A percentile compares a stretch with the other conserved stretches of the same genome.
Conservation (phyloP, 805 yeast genomes). For the Phaffomyces thermotolerans region DNA sequence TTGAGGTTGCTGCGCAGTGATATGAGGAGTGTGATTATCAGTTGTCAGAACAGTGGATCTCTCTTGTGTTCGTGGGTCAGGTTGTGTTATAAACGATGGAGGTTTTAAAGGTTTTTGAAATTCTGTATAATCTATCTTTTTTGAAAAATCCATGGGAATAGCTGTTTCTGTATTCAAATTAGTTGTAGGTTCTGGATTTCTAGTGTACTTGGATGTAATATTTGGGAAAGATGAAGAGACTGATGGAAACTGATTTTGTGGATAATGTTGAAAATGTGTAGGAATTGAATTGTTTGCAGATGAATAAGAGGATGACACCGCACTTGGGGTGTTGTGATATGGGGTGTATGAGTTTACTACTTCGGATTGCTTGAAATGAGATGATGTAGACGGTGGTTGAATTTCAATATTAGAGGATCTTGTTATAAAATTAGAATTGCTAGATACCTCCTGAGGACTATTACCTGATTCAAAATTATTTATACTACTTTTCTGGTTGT, state of each 20-base stretch:
- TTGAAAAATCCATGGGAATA: constrained; percentile 12
- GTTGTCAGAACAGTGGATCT: too few species aligned
- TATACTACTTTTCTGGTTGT: too few species aligned
- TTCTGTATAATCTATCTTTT: constrained; percentile 8
- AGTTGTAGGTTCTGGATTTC: background rate
- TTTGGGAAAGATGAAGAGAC: constrained; percentile 13
- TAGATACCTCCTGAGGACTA: constrained; percentile 4
- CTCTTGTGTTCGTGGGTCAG: background rate
- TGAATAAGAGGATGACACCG: constrained; percentile 39
- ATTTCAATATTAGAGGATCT: constrained; percentile 22
- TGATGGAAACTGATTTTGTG: constrained; percentile 5
- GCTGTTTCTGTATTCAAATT: constrained; percentile 9
- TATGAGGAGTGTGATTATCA: too few species aligned
- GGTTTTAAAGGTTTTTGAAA: constrained; percentile 14
- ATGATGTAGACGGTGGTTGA: constrained; percentile 23
- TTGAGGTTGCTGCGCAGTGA: constrained; percentile 5
- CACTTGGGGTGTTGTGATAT: constrained; percentile 41
- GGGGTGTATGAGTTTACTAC: constrained; percentile 26
- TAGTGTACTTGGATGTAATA: background rate
- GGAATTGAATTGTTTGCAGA: constrained; percentile 25
- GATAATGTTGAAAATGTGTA: constrained; percentile 7
- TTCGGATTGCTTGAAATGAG: constrained; percentile 22
- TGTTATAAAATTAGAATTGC: constrained; percentile 1
- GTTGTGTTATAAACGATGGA: background rate
- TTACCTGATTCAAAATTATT: too few species aligned